phyloP scores from a whole-genome alignment of 768 basidiomycete species.

The Tylopilus sp. region DNA sequence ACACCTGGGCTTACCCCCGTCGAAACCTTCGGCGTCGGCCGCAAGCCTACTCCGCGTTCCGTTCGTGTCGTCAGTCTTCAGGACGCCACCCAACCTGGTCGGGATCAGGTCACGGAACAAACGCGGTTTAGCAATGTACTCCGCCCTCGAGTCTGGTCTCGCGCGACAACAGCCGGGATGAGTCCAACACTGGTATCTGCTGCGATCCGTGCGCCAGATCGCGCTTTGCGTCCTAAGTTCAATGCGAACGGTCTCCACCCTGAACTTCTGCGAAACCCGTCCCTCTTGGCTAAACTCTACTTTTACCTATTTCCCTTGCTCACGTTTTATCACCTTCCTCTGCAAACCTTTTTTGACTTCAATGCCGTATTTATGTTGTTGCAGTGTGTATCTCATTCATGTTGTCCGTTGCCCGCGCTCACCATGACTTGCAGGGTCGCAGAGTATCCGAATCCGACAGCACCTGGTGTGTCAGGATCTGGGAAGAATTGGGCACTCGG shows the following conservation, averaged over 20 bases:
- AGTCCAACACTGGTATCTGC: conserved; percentile 45
- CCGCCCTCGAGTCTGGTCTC: conserved; percentile 55
- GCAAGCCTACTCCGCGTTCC: conserved; percentile 75
- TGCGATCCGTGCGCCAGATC: conserved; percentile 30
- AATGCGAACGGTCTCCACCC: conserved; percentile 64
- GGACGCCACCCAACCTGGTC: conserved; percentile 41
- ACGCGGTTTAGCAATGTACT: conserved; percentile 40
- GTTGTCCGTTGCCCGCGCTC: conserved; percentile 2
- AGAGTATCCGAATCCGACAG: conserved; percentile 66
- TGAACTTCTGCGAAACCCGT: conserved; percentile 63
- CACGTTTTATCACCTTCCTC: conserved; percentile 65
- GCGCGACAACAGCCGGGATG: conserved; percentile 45
- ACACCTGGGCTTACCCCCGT: conserved; percentile 33
- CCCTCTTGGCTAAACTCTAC: conserved; percentile 50
- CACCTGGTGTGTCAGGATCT: conserved; percentile 66
- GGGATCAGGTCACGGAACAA: conserved; percentile 50
- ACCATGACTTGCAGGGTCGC: conserved; percentile 51
- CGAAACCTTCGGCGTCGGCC: conserved; percentile 45
- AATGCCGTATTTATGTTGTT: conserved; percentile 81
- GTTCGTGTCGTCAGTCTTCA: conserved; percentile 77
- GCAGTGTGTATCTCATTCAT: conserved; percentile 54
- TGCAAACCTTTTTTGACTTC: conserved; percentile 87
- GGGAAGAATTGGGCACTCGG: conserved; percentile 80
- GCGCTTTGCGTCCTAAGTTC: conserved; percentile 59
- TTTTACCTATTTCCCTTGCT: conserved; percentile 71